Conservation (phyloP, 2,329 filamentous ascomycete species). For the Calonectria pseudoreteaudii region DNA sequence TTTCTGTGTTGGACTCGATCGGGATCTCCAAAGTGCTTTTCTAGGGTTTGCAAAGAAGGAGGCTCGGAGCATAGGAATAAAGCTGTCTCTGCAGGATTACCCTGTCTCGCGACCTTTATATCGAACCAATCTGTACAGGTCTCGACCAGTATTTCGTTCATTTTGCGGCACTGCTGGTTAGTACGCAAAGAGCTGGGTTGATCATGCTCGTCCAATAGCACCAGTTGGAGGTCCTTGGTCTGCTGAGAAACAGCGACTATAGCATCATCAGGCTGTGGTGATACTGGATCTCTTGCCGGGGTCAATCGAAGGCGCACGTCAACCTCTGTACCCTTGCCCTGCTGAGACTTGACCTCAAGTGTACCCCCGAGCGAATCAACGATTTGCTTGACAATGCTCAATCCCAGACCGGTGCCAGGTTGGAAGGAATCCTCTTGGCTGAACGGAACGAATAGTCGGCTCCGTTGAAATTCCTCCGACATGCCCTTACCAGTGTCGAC, state of each 20-base stretch:
- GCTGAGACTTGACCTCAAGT: constrained; percentile 67
- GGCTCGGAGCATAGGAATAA: constrained; percentile 44
- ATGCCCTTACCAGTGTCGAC: constrained; percentile 75
- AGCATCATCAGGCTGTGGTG: constrained; percentile 28
- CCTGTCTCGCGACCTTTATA: constrained; percentile 41
- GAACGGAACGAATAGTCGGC: constrained; percentile 72
- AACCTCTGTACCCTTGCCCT: constrained; percentile 66
- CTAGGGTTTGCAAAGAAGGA: constrained; percentile 30
- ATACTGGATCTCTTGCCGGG: constrained; percentile 9
- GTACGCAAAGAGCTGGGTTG: constrained; percentile 1
- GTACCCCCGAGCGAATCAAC: constrained; percentile 69
- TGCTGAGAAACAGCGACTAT: constrained; percentile 18
- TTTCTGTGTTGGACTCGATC: constrained; percentile 8
- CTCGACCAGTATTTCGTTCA: constrained; percentile 46
- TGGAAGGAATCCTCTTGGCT: constrained; percentile 72
- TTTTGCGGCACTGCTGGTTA: constrained; percentile 33
- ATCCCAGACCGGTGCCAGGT: constrained; percentile 70
- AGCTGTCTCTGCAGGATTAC: constrained; percentile 25
- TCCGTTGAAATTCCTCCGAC: constrained; percentile 70
- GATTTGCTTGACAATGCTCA: constrained; percentile 72
- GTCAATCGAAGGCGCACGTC: constrained; percentile 59
- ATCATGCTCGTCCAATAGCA: constrained; percentile 33
- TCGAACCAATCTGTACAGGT: constrained; percentile 50
- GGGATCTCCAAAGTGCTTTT: constrained; percentile 29
- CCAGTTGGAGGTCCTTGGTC: constrained; percentile 31